Percentiles rank a stretch among this genome's conserved stretches.
These are phyloP conservation scores for Capronia epimyces DNA, from an alignment of 2,329 filamentous ascomycete species.

Conservation along the genomic window DNA sequence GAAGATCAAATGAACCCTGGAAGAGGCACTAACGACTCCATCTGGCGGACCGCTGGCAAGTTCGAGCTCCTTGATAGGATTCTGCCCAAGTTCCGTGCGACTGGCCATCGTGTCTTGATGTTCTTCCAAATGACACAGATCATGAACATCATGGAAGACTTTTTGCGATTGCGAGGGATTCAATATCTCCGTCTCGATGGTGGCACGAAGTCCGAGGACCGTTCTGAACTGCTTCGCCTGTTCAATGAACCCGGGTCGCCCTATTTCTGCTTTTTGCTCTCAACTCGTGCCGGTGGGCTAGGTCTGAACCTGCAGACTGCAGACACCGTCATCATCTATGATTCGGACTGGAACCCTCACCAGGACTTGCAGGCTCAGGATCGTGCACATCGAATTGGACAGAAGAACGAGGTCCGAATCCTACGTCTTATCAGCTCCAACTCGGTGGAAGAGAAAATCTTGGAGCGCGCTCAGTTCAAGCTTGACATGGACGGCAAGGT, in stretches of 20 bases:
- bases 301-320: conserved; percentile 96
- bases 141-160: conserved; percentile 99
- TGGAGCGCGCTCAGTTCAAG: conserved; percentile 95
- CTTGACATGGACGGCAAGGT: conserved; percentile 99
- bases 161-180: conserved; percentile 74
- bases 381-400: conserved; percentile 98
- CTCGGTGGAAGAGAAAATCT: conserved; percentile 96
- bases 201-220: conserved; percentile 95
- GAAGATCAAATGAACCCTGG: conserved; percentile 96
- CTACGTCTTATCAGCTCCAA: conserved; percentile 91
- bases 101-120: conserved; percentile 93
- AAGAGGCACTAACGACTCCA: conserved; percentile 79
- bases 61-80: conserved; percentile 92
- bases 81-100: conserved; percentile 84
- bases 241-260: conserved; percentile 89
- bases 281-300: conserved; percentile 93
- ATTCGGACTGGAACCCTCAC: conserved; percentile 99
- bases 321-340: conserved; percentile 98
- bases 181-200: conserved; percentile 90
- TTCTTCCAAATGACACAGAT: conserved; percentile 99
- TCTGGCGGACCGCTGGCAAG: conserved; percentile 95
- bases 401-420: conserved; percentile 99
- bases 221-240: conserved; percentile 77
- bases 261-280: conserved; percentile 98
- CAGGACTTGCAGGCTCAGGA: conserved; percentile 98